A percentile compares a stretch with the other conserved stretches of the same genome.
phyloP scores from a whole-genome alignment of 2,329 filamentous ascomycete genomes.

The Apiospora aurea region DNA sequence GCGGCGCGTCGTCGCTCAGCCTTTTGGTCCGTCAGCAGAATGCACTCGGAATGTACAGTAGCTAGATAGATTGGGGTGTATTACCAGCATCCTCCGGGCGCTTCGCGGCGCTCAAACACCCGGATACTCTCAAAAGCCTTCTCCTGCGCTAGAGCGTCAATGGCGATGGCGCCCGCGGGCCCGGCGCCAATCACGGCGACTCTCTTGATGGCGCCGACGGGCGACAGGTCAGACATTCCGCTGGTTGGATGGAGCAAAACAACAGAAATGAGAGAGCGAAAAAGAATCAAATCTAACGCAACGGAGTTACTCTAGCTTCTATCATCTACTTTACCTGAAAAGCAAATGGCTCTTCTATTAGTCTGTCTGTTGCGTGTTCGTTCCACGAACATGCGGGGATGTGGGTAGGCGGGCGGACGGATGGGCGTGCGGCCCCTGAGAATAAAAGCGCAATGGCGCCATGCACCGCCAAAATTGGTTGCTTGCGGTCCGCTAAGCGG shows the following conservation, averaged over 20 bases:
- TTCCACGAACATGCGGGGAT: neutral
- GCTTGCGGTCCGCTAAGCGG: neutral
- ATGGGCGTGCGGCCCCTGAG: neutral
- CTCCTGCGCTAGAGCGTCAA: conserved; percentile 67
- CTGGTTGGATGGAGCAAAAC: neutral
- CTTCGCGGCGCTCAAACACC: conserved; percentile 68
- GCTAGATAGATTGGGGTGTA: conserved; percentile 29
- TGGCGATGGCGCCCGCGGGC: conserved; percentile 65
- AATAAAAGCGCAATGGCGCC: neutral
- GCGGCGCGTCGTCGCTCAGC: conserved; percentile 40
- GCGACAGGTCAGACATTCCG: neutral
- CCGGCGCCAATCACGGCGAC: conserved; percentile 69
- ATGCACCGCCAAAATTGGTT: conserved; percentile 22
- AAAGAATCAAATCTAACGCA: neutral
- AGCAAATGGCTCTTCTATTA: neutral
- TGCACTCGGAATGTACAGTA: neutral
- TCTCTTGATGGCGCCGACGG: conserved; percentile 35
- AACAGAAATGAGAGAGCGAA: neutral
- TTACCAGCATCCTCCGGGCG: conserved; percentile 68
- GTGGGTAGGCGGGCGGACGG: neutral
- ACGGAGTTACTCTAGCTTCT: neutral
- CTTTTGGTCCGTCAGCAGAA: conserved; percentile 25
- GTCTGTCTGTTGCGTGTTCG: neutral
- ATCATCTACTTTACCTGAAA: neutral
- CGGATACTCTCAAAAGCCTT: conserved; percentile 64